Percentiles rank a stretch among this genome's conserved stretches.
Conservation (phyloP, 164 flowering plant genomes). For the Stephania yunnanensis region DNA sequence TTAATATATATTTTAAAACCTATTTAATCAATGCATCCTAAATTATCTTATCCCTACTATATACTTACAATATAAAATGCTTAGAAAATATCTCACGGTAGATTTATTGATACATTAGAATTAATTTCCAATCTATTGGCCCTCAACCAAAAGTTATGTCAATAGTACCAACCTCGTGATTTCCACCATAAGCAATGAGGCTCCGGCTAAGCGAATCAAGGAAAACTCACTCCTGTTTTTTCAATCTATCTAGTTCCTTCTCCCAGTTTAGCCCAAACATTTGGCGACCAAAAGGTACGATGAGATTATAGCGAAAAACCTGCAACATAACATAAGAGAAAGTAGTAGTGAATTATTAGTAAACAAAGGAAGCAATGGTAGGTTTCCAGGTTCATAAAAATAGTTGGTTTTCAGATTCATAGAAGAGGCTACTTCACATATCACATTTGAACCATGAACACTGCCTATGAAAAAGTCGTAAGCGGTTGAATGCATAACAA, state of each 20-base stretch:
- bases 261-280: conserved; percentile 91
- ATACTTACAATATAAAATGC: too few relatives aligned
- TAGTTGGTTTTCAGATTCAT: background rate
- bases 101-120: background rate
- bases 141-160: too few relatives aligned
- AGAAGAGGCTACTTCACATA: too few relatives aligned
- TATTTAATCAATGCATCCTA: too few relatives aligned
- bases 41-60: too few relatives aligned
- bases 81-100: background rate
- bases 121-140: background rate
- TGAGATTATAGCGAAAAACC: conserved; percentile 87
- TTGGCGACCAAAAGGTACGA: conserved; percentile 91
- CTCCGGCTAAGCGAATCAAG: too few relatives aligned
- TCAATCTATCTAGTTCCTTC: conserved; percentile 60
- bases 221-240: conserved; percentile 14
- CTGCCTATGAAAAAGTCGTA: background rate
- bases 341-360: background rate
- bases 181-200: too few relatives aligned
- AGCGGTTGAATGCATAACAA: background rate
- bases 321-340: conserved; percentile 25
- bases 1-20: too few relatives aligned
- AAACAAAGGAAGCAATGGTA: background rate
- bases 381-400: background rate
- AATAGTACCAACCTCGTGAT: too few relatives aligned
- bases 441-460: too few relatives aligned